Base-by-base conservation (phyloP, 805 yeast species). In the Hanseniaspora jakobsenii region DNA sequence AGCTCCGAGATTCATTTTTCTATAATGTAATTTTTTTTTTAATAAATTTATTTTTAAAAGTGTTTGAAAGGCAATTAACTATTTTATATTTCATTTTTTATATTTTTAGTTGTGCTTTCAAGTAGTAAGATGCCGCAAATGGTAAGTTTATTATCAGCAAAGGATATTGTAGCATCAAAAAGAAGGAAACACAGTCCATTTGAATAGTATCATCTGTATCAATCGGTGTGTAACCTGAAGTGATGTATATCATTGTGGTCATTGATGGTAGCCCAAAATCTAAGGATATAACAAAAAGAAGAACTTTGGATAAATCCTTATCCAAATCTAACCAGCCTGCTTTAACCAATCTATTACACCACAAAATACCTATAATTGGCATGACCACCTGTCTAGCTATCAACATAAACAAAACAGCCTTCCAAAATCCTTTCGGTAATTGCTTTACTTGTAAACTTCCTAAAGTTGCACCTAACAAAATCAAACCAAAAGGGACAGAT, bases 241-340 rank as follows among this genome's bases (percentile, higher is more conserved):
- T 86, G 47, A 89, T 67, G 59, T 87, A 91, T 35, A 89, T 78
- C 53, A 86, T 70, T 0, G 91, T 73, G 0, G 97, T 91, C 40
- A 95, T 94, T 38, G 85, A 79, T 0, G 98, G 97, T 24, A 86
- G 65, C 0, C 86, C 86, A 63, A 81, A 81, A 32, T 76, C 75
- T 31, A 87, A 67, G 7, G 79, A 78, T 49, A 82, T 73, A 8
- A 87, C 81, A 54, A 91, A 83, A 22, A 80, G 66, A 9, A 86
- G 64, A 61, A 86, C 71, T 14, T 60, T 57, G 12, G 24, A 28
- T 4, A 35, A 5, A 44, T 66, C 71, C 41, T 65, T 64, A 27
- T 62, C 59, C 60, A 61, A 53, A 18, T 63, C 73, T 44, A 77
- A 73, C 78, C 93, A 75, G 0, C 86, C 86, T 17, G 76, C 77